phyloP scores from a whole-genome alignment of 2,329 filamentous ascomycete species.

The Monilinia fructicola region DNA sequence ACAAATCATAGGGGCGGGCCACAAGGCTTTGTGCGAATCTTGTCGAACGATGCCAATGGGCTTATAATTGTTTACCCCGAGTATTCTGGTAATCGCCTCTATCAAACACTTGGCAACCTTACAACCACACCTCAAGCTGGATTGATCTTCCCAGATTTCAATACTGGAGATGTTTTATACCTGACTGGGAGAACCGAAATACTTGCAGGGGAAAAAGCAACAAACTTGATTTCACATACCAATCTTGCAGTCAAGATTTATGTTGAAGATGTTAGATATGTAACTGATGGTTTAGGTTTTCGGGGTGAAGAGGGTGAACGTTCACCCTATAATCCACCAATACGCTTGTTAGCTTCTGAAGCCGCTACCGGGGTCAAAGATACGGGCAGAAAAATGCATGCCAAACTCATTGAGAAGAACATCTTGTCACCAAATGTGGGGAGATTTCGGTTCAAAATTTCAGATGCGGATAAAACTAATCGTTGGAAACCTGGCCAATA shows the following conservation, averaged over 20 bases:
- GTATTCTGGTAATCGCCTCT: slow-evolving; percentile 78
- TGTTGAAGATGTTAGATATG: slow-evolving; percentile 60
- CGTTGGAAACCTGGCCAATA: slow-evolving; percentile 72
- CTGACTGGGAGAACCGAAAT: slow-evolving; percentile 66
- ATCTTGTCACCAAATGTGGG: slow-evolving; percentile 65
- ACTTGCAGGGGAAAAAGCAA: slow-evolving; percentile 63
- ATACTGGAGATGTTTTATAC: slow-evolving; percentile 71
- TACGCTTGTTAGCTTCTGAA: slow-evolving; percentile 65
- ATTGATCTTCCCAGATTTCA: slow-evolving; percentile 71
- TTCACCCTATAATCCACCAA: slow-evolving; percentile 77
- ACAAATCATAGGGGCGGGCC: slow-evolving; percentile 78
- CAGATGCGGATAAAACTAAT: slow-evolving; percentile 39
- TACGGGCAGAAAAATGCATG: slow-evolving; percentile 39
- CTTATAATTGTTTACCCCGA: slow-evolving; percentile 69
- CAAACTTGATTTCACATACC: slow-evolving; percentile 61
- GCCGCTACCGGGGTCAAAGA: slow-evolving; percentile 35
- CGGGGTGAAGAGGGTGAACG: slow-evolving; percentile 57
- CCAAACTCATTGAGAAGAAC: slow-evolving; percentile 58
- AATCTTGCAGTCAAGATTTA: slow-evolving; percentile 72
- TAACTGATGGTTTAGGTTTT: slow-evolving; percentile 66
- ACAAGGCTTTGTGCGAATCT: slow-evolving; percentile 69
- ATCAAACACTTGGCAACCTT: slow-evolving; percentile 81
- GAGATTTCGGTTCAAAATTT: slow-evolving; percentile 60
- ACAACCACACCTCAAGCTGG: slow-evolving; percentile 65
- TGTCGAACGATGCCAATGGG: slow-evolving; percentile 52